Conservation (phyloP, 2,329 filamentous ascomycete species). For the Diaporthe citriasiana region DNA sequence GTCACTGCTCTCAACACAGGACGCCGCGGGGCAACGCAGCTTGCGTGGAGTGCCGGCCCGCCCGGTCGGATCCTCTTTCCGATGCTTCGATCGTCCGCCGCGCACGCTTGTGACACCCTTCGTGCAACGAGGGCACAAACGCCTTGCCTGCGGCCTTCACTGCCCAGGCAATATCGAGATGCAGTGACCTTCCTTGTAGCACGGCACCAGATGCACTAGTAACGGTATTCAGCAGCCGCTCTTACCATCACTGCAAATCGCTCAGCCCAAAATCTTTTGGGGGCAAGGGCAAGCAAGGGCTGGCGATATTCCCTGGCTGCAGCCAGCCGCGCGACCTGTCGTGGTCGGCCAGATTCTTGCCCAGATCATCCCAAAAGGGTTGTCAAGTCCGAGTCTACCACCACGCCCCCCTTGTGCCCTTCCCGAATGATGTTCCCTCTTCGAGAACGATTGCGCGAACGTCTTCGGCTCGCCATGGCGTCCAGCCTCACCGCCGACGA, state of each 20-base stretch:
- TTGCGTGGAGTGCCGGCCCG: constrained; percentile 27
- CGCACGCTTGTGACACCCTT: constrained; percentile 16
- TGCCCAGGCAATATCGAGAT: constrained; percentile 16
- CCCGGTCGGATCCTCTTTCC: constrained; percentile 19
- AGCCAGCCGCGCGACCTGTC: constrained; percentile 1
- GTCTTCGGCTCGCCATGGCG: not conserved
- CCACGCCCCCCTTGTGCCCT: not conserved
- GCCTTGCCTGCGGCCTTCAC: constrained; percentile 4
- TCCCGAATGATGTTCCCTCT: constrained; percentile 32
- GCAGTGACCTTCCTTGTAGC: constrained; percentile 8
- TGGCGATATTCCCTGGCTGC: constrained; percentile 27
- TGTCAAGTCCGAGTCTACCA: constrained; percentile 14
- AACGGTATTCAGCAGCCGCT: constrained; percentile 11
- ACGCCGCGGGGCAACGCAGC: constrained; percentile 12
- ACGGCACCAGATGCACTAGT: constrained; percentile 12
- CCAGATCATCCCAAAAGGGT: constrained; percentile 15
- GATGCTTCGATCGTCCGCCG: constrained; percentile 2
- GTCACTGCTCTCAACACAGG: not conserved
- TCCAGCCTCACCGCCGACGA: constrained; percentile 27
- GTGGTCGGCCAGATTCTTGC: constrained; percentile 28
- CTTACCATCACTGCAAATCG: constrained; percentile 1
- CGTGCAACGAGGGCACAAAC: not conserved
- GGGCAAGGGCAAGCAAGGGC: constrained; percentile 32
- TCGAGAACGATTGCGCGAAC: constrained; percentile 16
- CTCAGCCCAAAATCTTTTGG: constrained; percentile 32